These are phyloP conservation scores for Paraphoma chrysanthemicola DNA, from an alignment of 2,329 filamentous ascomycete species.

Conservation along the genomic window DNA sequence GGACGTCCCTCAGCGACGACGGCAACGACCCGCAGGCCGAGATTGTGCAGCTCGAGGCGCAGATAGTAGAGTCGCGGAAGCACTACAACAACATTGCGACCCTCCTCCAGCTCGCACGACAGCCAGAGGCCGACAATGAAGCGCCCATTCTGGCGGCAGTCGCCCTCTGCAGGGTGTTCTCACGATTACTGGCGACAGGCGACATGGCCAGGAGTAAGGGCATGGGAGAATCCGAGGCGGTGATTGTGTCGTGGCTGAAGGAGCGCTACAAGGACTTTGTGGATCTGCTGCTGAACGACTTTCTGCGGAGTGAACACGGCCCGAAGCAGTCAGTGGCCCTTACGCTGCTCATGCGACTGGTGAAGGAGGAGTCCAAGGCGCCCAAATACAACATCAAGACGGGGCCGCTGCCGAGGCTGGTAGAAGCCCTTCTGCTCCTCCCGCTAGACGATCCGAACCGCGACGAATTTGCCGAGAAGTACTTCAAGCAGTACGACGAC, in stretches of 20 bases:
- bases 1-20: constrained; percentile 38
- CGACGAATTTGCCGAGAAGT: constrained; percentile 78
- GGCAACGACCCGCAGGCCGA: constrained; percentile 63
- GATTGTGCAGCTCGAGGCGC: constrained; percentile 78
- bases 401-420: constrained; percentile 68
- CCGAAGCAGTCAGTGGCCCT: constrained; percentile 73
- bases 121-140: constrained; percentile 61
- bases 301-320: constrained; percentile 67
- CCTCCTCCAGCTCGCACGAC: constrained; percentile 65
- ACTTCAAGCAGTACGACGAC: constrained; percentile 81
- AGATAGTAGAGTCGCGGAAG: constrained; percentile 84
- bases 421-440: constrained; percentile 67
- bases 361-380: constrained; percentile 72
- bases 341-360: constrained; percentile 79
- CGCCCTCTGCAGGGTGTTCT: constrained; percentile 84
- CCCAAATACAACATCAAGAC: constrained; percentile 70
- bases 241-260: constrained; percentile 80
- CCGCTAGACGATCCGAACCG: constrained; percentile 66
- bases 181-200: constrained; percentile 78
- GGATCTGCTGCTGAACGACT: constrained; percentile 60
- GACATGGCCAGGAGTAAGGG: constrained; percentile 70
- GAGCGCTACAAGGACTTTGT: constrained; percentile 77
- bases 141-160: constrained; percentile 74
- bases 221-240: constrained; percentile 73
- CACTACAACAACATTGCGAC: constrained; percentile 90